Base-by-base conservation (phyloP, 371 early-diverging fungal species). In the Modicella reniformis region DNA sequence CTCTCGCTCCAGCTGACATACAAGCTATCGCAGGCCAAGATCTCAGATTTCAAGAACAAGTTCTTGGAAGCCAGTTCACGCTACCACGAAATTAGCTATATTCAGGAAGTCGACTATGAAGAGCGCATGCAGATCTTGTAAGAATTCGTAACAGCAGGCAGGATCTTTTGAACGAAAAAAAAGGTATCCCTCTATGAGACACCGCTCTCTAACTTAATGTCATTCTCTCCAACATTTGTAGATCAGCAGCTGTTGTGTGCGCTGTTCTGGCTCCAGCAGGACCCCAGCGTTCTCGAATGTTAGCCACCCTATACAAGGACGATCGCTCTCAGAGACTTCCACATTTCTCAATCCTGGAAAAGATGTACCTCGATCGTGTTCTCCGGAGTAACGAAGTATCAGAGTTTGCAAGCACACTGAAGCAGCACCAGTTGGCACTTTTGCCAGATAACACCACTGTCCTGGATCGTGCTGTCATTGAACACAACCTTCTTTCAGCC, bases 261-360 rank as follows among this genome's bases (percentile, higher is more conserved):
- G 93, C 95, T 0, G 92, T 96, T 0, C 83, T 97, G 62, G 95
- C 96, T 3, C 92, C 91, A 17, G 98, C 98, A 7, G 96, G 98
- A 0, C 96, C 96, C 23, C 92, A 91, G 55, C 88, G 96, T 47
- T 89, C 92, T 25, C 91, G 97, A 26, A 87, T 92, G 75, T 84
- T 97, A 30, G 94, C 96, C 0, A 93, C 92, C 4, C 83, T 97
- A n/a, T 94, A 95, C 84, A 95, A 94, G 71, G 96, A 96, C 65
- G 95, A 94, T 56, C 88, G 96, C 51, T 89, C 92, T 23, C 91
- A 87, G 47, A 84, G 85, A 26, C 82, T 90, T 4, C 80, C 89
- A 2, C 86, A 87, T 30, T 92, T 88, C 59, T 84, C 90, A 10
- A 88, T 97, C 25, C 80, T 97, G 37, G 94, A 95, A 77, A 96